Evolutionary conservation across 108 stramenopile species (phyloP).

Genomic region (Aurantiochytrium sp.): DNA sequence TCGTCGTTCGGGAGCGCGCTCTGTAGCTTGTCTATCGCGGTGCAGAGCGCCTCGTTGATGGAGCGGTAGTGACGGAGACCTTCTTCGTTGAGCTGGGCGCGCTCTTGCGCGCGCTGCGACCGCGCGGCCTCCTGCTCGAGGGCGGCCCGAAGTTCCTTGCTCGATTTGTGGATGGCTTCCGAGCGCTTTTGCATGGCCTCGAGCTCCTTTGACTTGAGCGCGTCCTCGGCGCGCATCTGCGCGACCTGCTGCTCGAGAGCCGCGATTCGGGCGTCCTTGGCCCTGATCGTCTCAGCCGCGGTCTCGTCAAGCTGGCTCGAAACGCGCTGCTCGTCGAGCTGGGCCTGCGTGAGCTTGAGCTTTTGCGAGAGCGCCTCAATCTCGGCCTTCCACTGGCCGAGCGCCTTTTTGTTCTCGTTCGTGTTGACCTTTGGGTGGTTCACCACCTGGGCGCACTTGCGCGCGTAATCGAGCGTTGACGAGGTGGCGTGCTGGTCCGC

Average conservation of each 20-base stretch:
- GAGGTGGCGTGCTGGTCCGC: background rate
- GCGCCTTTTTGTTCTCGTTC: background rate
- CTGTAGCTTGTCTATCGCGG: background rate
- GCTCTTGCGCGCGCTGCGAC: background rate
- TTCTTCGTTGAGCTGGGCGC: background rate
- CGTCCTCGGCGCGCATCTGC: background rate
- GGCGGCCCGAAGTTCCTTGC: background rate
- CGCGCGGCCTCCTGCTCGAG: background rate
- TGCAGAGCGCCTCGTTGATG: background rate
- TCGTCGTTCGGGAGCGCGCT: background rate
- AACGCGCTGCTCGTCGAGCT: background rate
- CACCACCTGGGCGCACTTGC: background rate
- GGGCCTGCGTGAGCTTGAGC: background rate
- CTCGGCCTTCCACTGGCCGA: background rate
- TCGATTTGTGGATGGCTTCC: background rate
- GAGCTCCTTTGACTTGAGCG: background rate
- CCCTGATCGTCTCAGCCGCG: background rate
- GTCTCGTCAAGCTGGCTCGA: background rate
- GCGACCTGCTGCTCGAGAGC: background rate
- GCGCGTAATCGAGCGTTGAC: background rate
- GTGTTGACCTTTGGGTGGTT: background rate
- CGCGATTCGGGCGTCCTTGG: background rate
- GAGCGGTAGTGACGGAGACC: background rate
- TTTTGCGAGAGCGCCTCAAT: background rate
- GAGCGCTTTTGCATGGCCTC: background rate